Base-by-base conservation (phyloP, 2,329 filamentous ascomycete species). In the Fusarium anthophilum region DNA sequence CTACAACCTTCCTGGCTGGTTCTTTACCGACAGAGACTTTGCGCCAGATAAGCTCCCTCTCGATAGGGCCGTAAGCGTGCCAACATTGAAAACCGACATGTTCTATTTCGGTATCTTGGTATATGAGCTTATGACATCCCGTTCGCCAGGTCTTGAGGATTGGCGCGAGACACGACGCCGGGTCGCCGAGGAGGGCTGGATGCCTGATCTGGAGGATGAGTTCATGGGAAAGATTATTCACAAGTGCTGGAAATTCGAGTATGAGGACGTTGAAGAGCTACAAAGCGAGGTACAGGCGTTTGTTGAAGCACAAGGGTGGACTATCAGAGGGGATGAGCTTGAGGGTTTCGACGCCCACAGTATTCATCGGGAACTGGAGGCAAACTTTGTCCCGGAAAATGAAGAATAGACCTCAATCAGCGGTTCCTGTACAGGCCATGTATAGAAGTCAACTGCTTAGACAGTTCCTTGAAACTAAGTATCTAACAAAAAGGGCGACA, bases 191-290 rank as follows among this genome's bases (percentile, higher is more conserved):
- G 10, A 59, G 9, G 60, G 15, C 24, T 62, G 61, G 61, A 11
- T 62, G 37, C 43, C 61, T 43, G 61, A 62, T 37, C 37, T 50
- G 2, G 55, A 64, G 3, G 61, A 64, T 30, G 37, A 30, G 12
- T 64, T 62, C 1, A 28, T 64, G 56, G 56, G 44, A 0, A 41
- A 5, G 2, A 62, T 62, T 28, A 1, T 64, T 4, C 35, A 43
- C 1, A 62, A 43, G 12, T 64, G 61, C 17, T 64, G 43, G 56
- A 30, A 13, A 1, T 43, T 37, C 3, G 20, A 50, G 2, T 64
- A 62, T 6, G 8, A 30, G 6, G 32, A 17, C 2, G 0, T 64
- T 13, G 1, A 37, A 22, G 43, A 62, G 0, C 6, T 64, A 1
- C 56, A 64, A 3, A 12, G 6, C 0, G 61, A 64, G 2, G 37